A percentile compares a stretch with the other conserved stretches of the same genome.
These are phyloP conservation scores for Pichia heedii DNA, from an alignment of 805 yeast species.

Conservation along the genomic window DNA sequence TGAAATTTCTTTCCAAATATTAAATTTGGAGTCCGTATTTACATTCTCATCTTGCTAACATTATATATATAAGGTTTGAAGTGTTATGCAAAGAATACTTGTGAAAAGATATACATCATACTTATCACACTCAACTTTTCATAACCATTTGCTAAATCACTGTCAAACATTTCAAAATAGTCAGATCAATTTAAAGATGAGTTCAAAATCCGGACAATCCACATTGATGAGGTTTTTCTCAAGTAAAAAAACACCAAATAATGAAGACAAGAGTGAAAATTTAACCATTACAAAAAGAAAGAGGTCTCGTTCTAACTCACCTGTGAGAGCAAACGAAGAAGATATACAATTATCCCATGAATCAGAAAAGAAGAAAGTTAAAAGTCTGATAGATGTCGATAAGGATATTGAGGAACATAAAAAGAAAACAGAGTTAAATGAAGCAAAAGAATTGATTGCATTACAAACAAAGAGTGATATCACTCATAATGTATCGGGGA, in stretches of 20 bases:
- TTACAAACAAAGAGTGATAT: constrained; percentile 5
- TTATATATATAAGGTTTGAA: no score
- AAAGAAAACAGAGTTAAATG: constrained; percentile 15
- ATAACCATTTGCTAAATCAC: not conserved
- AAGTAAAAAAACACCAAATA: constrained; percentile 1
- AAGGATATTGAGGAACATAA: constrained; percentile 14
- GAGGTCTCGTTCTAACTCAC: not conserved
- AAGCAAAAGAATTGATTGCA: constrained; percentile 14
- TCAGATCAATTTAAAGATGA: not conserved
- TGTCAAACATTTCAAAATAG: not conserved
- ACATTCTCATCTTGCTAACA: no score
- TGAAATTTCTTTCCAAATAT: no score
- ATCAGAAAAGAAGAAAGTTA: constrained; percentile 1
- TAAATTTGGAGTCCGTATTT: no score
- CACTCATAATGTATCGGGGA: constrained; percentile 1
- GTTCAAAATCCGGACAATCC: constrained; percentile 2
- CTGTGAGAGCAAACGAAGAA: not conserved
- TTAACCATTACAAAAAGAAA: not conserved
- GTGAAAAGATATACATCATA: no score
- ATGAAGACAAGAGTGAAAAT: no score
- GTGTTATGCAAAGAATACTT: no score
- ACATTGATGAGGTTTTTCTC: constrained; percentile 12
- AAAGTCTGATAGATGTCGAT: constrained; percentile 2
- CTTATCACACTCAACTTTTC: no score
- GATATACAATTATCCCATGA: constrained; percentile 1